Evolutionary conservation across 371 early-diverging fungal species (phyloP).

Genomic region (Apophysomyces sp.): DNA sequence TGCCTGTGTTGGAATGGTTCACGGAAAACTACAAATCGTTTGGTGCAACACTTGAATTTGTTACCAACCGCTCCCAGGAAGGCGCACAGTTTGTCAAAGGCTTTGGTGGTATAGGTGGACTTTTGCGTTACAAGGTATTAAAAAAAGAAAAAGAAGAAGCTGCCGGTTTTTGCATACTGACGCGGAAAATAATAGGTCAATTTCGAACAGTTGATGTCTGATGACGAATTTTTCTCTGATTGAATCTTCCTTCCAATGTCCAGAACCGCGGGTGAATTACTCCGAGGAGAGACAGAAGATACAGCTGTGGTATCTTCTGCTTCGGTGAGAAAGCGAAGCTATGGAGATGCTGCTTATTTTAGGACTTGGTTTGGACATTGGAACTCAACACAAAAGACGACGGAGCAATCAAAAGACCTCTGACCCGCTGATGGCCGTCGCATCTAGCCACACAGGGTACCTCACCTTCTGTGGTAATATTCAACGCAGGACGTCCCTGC

Average conservation of each 20-base stretch:
- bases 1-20: conserved; percentile 97
- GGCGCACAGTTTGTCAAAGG: conserved; percentile 99
- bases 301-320: no score
- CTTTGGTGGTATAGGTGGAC: conserved; percentile 99
- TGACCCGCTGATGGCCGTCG: conserved; percentile 9
- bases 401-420: neutral
- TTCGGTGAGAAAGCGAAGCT: neutral
- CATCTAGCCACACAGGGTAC: neutral
- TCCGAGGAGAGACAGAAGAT: neutral
- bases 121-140: conserved; percentile 68
- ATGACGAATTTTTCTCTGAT: conserved; percentile 47
- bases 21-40: conserved; percentile 98
- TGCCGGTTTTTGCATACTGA: neutral
- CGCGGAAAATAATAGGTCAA: conserved; percentile 82
- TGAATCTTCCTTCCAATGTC: conserved; percentile 24
- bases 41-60: conserved; percentile 92
- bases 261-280: conserved; percentile 16
- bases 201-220: conserved; percentile 57
- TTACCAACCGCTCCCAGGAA: conserved; percentile 98
- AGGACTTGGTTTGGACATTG: conserved; percentile 18
- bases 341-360: neutral
- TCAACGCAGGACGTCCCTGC: neutral
- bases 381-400: conserved; percentile 10
- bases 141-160: no score
- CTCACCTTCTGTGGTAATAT: neutral